Evolutionary conservation across 441 rosid genomes (phyloP).

Genomic region (Flueggea neowawraea): DNA sequence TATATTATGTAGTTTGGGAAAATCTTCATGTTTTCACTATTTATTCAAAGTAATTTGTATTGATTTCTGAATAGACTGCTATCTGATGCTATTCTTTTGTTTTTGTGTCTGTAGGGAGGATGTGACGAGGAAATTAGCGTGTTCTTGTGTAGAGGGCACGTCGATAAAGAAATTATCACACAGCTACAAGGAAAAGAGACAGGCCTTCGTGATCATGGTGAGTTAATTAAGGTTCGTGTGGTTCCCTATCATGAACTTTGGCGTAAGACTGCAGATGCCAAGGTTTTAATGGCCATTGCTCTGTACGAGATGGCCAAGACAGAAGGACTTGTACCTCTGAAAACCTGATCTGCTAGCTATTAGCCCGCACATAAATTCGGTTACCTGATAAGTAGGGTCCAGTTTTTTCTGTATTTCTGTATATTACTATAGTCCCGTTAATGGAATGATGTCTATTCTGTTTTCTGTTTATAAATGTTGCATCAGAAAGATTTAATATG

Average conservation of each 20-base stretch:
- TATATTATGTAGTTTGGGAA: no score
- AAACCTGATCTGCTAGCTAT: slow-evolving; percentile 2
- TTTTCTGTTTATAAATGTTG: no score
- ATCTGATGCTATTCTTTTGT: not conserved
- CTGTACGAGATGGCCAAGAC: slow-evolving; percentile 74
- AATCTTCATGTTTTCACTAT: no score
- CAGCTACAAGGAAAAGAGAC: slow-evolving; percentile 81
- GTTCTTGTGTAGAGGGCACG: slow-evolving; percentile 53
- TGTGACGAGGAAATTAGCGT: slow-evolving; percentile 73
- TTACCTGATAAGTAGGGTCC: no score
- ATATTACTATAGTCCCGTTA: no score
- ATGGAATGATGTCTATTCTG: no score
- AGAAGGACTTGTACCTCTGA: slow-evolving; percentile 42
- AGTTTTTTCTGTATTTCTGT: no score
- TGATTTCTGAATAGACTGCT: no score
- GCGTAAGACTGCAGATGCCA: slow-evolving; percentile 76
- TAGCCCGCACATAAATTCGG: no score
- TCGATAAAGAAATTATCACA: slow-evolving; percentile 45
- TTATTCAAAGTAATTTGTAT: no score
- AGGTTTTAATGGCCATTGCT: slow-evolving; percentile 65
- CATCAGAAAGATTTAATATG: no score
- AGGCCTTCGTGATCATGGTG: slow-evolving; percentile 68
- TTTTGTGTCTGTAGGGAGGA: slow-evolving; percentile 60
- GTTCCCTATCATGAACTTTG: slow-evolving; percentile 66
- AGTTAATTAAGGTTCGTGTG: slow-evolving; percentile 70